Base-by-base conservation (phyloP, 305 asterid genomes). In the Fraxinus xanthoxyloides region DNA sequence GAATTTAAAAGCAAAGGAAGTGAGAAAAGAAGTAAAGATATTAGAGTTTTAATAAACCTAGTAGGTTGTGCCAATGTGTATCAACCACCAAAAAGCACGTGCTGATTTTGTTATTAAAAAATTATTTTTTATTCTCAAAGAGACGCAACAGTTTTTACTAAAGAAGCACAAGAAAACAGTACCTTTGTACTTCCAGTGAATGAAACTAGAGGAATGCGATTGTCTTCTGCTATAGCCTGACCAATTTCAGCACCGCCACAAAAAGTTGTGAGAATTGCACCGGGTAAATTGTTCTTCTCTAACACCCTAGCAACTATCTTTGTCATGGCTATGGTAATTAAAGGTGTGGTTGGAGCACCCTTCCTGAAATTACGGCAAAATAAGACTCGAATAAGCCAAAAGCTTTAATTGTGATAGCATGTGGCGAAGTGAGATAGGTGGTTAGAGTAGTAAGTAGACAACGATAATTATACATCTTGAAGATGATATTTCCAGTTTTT, bases 181-280 rank as follows among this genome's bases (percentile, higher is more conserved):
- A 94, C 98, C 97, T 93, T 92, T 85, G 99, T 84, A 86, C 99
- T 96, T 75, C 99, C 99, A 38, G 98, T 96, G 85, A 96, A 96
- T 4, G 99, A 96, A 77, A 96, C 98, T 75, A 96, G 85, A 82
- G 95, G 97, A 79, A 94, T 88, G 74, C 99, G 97, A 30, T 90
- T 75, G 85, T 96, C 99, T 90, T 88, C 87, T 65, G 99, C 97
- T 77, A 96, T 94, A 80, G 98, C 97, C 89, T 94, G 90, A 82
- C 99, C 98, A 82, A 96, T 86, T 82, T 89, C 98, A 86, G 98
- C 94, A 82, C 97, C 97, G 21, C 98, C 99, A 84, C 98, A 96
- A 82, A 96, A 92, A 75, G 97, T 87, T 59, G 99, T 94, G 85
- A 96, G 95, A 82, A 96, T 90, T 73, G 98, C 95, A 86, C 96